Conservation (phyloP, 2,329 filamentous ascomycete genomes). For the Fusarium heterosporum region DNA sequence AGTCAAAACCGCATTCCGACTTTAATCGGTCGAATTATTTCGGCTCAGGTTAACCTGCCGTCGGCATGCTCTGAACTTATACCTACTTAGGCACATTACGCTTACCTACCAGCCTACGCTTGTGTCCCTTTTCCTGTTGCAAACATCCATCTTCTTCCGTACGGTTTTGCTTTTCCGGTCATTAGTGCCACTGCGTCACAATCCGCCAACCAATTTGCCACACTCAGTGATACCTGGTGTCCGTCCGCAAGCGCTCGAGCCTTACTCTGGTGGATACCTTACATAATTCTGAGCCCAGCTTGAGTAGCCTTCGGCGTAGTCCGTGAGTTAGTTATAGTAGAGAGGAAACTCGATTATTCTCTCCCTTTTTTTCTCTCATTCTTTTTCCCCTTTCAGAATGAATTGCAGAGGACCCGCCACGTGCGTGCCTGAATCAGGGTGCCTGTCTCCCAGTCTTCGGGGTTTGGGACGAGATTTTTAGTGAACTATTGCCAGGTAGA, state of each 20-base stretch:
- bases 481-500: neutral
- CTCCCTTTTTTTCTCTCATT: constrained; percentile 7
- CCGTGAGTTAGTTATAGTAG: constrained; percentile 19
- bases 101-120: neutral
- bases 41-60: neutral
- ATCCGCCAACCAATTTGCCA: constrained; percentile 36
- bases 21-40: neutral
- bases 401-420: constrained; percentile 5
- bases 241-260: constrained; percentile 8
- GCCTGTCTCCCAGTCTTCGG: neutral
- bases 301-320: constrained; percentile 39
- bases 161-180: neutral
- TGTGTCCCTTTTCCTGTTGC: neutral
- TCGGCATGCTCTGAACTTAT: too few relatives aligned
- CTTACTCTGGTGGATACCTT: constrained; percentile 19
- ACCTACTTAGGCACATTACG: too few relatives aligned
- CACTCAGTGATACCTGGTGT: constrained; percentile 10
- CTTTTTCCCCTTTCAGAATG: constrained; percentile 11
- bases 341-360: constrained; percentile 8
- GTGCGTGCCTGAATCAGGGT: constrained; percentile 19
- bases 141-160: neutral
- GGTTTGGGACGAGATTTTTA: neutral
- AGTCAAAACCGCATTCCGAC: neutral
- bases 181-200: constrained; percentile 29
- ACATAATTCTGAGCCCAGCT: constrained; percentile 40